These are phyloP conservation scores for Rheum nobile DNA, from an alignment of 148 eudicot species.

Conservation along the genomic window DNA sequence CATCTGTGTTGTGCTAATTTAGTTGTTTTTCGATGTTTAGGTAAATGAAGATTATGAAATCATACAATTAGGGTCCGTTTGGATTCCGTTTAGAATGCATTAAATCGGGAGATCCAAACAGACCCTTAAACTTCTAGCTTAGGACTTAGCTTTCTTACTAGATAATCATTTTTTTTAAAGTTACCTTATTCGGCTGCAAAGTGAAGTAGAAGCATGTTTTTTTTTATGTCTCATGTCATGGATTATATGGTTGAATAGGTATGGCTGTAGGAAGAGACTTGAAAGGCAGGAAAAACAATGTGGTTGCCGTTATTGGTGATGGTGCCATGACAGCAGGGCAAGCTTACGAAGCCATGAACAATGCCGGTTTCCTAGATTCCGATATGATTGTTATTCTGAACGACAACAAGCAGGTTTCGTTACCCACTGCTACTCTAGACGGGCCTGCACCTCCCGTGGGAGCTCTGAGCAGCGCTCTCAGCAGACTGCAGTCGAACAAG, in stretches of 20 bases:
- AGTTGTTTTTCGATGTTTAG: not conserved
- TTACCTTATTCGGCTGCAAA: not conserved
- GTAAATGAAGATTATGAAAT: not conserved
- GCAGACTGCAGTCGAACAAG: constrained; percentile 74
- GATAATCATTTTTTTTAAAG: not conserved
- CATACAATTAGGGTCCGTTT: too few relatives aligned
- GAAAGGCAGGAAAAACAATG: constrained; percentile 64
- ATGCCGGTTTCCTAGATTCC: constrained; percentile 85
- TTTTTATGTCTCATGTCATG: not conserved
- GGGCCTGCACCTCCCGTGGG: constrained; percentile 93
- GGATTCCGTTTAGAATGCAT: too few relatives aligned
- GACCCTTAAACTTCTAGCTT: not conserved
- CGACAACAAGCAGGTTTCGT: constrained; percentile 87
- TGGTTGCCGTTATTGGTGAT: constrained; percentile 77
- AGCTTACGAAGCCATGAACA: constrained; percentile 98
- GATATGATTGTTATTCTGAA: constrained; percentile 98
- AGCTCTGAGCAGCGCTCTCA: constrained; percentile 85
- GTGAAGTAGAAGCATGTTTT: not conserved
- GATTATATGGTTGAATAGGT: constrained; percentile 30
- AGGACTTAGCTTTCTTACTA: not conserved
- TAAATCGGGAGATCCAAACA: too few relatives aligned
- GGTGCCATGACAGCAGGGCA: constrained; percentile 99
- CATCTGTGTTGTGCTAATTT: not conserved
- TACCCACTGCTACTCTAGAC: constrained; percentile 85
- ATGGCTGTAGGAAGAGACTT: constrained; percentile 97